Evolutionary conservation across 805 yeast species (phyloP).

Genomic region (Kazachstania africana): DNA sequence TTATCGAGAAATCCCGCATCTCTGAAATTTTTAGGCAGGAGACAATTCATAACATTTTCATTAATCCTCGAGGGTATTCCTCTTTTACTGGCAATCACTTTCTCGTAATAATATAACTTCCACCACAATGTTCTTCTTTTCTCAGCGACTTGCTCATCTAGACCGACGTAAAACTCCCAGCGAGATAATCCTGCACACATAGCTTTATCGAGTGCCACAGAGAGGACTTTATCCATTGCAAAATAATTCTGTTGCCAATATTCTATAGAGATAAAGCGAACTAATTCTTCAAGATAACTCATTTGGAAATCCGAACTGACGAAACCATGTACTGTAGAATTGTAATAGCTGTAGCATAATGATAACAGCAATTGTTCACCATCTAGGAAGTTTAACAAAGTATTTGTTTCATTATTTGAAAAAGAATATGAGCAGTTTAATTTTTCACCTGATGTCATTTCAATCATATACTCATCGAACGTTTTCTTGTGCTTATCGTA

Average conservation of each 20-base stretch:
- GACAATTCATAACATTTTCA: constrained; percentile 14
- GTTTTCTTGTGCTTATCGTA: constrained; percentile 8
- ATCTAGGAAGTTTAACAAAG: constrained; percentile 10
- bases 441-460: constrained; percentile 1
- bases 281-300: constrained; percentile 18
- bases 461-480: constrained; percentile 11
- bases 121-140: constrained; percentile 22
- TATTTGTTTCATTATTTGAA: constrained; percentile 5
- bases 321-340: constrained; percentile 14
- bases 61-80: constrained; percentile 15
- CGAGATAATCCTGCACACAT: constrained; percentile 19
- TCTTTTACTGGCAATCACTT: constrained; percentile 5
- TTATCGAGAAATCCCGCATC: constrained; percentile 16
- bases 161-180: constrained; percentile 27
- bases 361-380: constrained; percentile 16
- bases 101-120: constrained; percentile 20
- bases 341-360: constrained; percentile 15
- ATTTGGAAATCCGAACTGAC: constrained; percentile 7
- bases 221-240: constrained; percentile 14
- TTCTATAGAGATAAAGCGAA: constrained; percentile 15
- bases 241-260: constrained; percentile 17
- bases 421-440: neutral
- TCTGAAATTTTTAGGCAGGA: constrained; percentile 17
- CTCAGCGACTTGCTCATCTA: constrained; percentile 22
- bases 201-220: constrained; percentile 15